These are phyloP conservation scores for Rubia yunnanensis DNA, from an alignment of 257 asterid species.

Conservation along the genomic window DNA sequence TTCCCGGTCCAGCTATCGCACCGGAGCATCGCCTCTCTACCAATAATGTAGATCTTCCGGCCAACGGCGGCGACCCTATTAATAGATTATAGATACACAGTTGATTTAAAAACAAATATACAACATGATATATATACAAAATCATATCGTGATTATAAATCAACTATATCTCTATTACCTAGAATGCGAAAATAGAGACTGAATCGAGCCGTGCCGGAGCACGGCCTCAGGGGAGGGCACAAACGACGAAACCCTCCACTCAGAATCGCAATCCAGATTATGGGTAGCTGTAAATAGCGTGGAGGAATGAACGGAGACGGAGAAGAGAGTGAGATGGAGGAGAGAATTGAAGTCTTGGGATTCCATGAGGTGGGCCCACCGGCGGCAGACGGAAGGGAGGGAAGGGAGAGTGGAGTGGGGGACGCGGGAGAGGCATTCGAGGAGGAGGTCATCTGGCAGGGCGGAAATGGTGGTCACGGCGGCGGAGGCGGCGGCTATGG, in stretches of 20 bases:
- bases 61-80: constrained; percentile 56
- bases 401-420: constrained; percentile 53
- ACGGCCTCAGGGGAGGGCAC: constrained; percentile 26
- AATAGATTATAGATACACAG: no score
- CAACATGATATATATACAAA: no score
- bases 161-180: no score
- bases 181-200: constrained; percentile 36
- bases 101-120: no score
- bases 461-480: constrained; percentile 43
- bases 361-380: constrained; percentile 68
- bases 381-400: constrained; percentile 71
- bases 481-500: constrained; percentile 17
- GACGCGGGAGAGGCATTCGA: constrained; percentile 68
- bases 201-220: constrained; percentile 22
- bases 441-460: constrained; percentile 76
- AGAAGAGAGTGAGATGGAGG: constrained; percentile 55
- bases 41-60: constrained; percentile 59
- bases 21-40: constrained; percentile 57
- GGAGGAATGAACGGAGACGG: constrained; percentile 47
- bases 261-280: constrained; percentile 24
- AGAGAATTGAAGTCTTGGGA: constrained; percentile 50
- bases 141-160: no score
- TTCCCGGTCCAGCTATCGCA: constrained; percentile 87
- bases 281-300: constrained; percentile 59
- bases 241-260: constrained; percentile 60